Evolutionary conservation across 257 asterid genomes (phyloP).

Genomic region (Buddleja alternifolia): DNA sequence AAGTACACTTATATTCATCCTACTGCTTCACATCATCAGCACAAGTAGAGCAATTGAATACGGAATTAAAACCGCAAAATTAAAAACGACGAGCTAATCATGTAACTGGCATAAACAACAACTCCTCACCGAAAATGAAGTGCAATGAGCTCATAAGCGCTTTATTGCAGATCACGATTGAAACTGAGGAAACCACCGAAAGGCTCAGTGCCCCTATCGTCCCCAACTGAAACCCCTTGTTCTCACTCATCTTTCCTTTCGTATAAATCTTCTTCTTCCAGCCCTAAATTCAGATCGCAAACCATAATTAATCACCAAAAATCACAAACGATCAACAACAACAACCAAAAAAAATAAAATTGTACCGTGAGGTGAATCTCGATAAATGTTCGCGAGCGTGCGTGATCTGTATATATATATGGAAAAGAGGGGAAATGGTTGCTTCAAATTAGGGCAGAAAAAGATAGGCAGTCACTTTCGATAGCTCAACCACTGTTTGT

Average conservation of each 20-base stretch:
- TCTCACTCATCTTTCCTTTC: conserved; percentile 58
- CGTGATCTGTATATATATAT: conserved; percentile 39
- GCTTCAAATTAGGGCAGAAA: conserved; percentile 42
- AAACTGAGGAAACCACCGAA: conserved; percentile 83
- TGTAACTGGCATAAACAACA: background rate
- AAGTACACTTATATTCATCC: too few species aligned
- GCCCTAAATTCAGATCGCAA: conserved; percentile 29
- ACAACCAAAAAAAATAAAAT: background rate
- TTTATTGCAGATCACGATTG: conserved; percentile 82
- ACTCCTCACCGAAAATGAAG: conserved; percentile 75
- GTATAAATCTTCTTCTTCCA: background rate
- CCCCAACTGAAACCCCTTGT: conserved; percentile 68
- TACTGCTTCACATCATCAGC: too few species aligned
- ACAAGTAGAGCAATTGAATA: too few species aligned
- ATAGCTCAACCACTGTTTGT: conserved; percentile 41
- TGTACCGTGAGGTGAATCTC: conserved; percentile 3
- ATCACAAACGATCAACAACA: conserved; percentile 16
- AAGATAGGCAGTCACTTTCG: conserved; percentile 33
- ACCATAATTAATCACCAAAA: conserved; percentile 23
- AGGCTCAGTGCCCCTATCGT: conserved; percentile 78
- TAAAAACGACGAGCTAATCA: background rate
- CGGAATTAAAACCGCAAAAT: background rate
- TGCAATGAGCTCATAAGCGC: conserved; percentile 82
- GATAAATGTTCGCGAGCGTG: background rate
- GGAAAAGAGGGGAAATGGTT: conserved; percentile 7